These are phyloP conservation scores for Linum tenue DNA, from an alignment of 345 rosid genomes.

Conservation along the genomic window DNA sequence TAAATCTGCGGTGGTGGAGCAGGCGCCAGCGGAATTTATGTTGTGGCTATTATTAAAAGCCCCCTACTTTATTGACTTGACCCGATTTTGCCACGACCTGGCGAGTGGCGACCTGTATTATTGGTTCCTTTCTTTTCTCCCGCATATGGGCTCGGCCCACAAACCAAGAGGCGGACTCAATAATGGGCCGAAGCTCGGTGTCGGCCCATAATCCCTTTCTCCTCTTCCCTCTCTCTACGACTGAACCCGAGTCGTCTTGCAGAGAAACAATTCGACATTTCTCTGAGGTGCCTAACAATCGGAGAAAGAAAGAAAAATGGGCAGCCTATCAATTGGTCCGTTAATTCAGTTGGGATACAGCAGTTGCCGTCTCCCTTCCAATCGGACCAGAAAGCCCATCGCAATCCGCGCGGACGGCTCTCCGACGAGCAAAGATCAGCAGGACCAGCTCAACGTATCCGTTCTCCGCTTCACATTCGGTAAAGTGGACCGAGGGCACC, in stretches of 20 bases:
- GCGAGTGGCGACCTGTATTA: background rate
- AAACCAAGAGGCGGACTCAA: background rate
- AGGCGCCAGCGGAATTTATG: background rate
- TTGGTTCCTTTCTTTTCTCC: background rate
- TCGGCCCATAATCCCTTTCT: too few relatives aligned
- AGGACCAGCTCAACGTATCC: slow-evolving; percentile 64
- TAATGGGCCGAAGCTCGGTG: background rate
- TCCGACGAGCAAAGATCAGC: slow-evolving; percentile 16
- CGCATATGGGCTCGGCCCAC: background rate
- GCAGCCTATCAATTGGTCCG: slow-evolving; percentile 10
- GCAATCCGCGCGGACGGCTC: slow-evolving; percentile 29
- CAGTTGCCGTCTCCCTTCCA: slow-evolving; percentile 21
- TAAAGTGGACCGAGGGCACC: slow-evolving; percentile 1
- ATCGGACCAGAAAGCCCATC: slow-evolving; percentile 11
- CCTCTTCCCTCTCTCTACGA: background rate
- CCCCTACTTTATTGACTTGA: too few relatives aligned
- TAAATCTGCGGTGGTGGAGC: background rate
- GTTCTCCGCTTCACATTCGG: slow-evolving; percentile 91
- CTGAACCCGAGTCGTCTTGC: background rate
- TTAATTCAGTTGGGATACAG: slow-evolving; percentile 20
- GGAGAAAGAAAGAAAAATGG: slow-evolving; percentile 12
- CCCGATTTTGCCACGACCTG: background rate
- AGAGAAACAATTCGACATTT: background rate
- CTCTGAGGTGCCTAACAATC: background rate
- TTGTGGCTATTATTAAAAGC: too few relatives aligned